phyloP scores from a whole-genome alignment of 78 protist genomes.

The Isochrysis galbana region DNA sequence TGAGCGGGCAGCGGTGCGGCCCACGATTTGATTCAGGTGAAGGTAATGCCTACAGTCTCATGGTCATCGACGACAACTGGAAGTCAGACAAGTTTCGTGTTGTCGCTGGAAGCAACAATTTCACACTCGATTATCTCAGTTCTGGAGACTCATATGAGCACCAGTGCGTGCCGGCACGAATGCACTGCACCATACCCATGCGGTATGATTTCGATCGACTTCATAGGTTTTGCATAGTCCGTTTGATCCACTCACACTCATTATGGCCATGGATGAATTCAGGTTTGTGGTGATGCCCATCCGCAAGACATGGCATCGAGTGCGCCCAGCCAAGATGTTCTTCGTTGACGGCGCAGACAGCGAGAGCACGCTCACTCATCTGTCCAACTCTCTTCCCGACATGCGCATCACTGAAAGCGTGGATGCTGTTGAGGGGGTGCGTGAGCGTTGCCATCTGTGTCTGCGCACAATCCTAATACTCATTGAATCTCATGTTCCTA shows the following conservation, averaged over 20 bases:
- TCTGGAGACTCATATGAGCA: neutral
- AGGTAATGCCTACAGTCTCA: neutral
- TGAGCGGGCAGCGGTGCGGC: neutral
- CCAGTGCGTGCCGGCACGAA: neutral
- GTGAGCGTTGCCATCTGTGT: too few species aligned
- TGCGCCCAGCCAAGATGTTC: neutral
- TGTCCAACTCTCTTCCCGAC: neutral
- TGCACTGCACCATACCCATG: too few species aligned
- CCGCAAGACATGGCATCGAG: neutral
- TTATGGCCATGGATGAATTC: too few species aligned
- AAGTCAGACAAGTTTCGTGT: neutral
- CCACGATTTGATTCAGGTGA: neutral
- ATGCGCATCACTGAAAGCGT: neutral
- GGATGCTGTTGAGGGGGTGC: neutral
- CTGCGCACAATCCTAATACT: too few species aligned
- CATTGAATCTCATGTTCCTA: too few species aligned
- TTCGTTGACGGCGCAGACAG: neutral
- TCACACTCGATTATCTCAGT: neutral
- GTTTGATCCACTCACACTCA: too few species aligned
- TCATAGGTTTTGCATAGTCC: too few species aligned
- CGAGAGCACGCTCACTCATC: neutral
- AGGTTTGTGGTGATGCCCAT: neutral
- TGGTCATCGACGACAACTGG: conserved; percentile 2
- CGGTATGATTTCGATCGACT: too few species aligned
- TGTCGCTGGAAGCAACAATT: neutral